Conservation (phyloP, 768 basidiomycete species). For the Podaxis carcinomalis region DNA sequence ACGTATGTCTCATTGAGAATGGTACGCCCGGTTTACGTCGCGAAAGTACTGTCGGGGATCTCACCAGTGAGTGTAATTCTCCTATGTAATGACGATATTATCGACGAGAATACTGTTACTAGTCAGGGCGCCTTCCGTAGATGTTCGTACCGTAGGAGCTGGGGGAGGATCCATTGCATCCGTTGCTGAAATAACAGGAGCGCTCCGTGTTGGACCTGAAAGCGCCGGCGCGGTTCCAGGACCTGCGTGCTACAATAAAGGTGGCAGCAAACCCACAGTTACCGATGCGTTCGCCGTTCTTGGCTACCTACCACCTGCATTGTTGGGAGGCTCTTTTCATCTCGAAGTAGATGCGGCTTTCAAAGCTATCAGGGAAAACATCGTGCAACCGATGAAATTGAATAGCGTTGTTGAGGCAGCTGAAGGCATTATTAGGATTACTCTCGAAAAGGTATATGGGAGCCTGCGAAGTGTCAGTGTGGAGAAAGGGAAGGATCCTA, state of each 20-base stretch:
- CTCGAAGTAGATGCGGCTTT: constrained; percentile 21
- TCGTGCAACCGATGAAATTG: constrained; percentile 22
- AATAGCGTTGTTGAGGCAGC: constrained; percentile 20
- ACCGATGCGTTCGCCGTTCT: constrained; percentile 26
- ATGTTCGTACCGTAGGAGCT: constrained; percentile 22
- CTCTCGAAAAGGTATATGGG: constrained; percentile 26
- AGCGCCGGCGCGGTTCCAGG: constrained; percentile 26
- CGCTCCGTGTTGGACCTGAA: constrained; percentile 25
- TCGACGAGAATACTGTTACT: background rate
- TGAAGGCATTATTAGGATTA: constrained; percentile 23
- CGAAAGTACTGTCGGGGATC: constrained; percentile 23
- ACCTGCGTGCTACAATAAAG: constrained; percentile 25
- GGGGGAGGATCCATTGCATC: constrained; percentile 17
- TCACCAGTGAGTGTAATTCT: constrained; percentile 14
- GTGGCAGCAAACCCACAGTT: constrained; percentile 24
- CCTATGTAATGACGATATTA: background rate
- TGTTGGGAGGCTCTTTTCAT: constrained; percentile 24
- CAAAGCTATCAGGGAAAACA: constrained; percentile 17
- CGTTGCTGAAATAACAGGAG: constrained; percentile 21
- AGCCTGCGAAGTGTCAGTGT: constrained; percentile 25
- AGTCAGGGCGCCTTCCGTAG: constrained; percentile 24
- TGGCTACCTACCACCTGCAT: constrained; percentile 23
- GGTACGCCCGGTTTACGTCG: constrained; percentile 22
- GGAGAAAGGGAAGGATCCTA: constrained; percentile 26
- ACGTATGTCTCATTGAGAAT: constrained; percentile 25